A percentile compares a stretch with the other conserved stretches of the same genome.
These are phyloP conservation scores for Sporisorium reilianum DNA, from an alignment of 1,284 basidiomycete genomes.

Conservation along the genomic window DNA sequence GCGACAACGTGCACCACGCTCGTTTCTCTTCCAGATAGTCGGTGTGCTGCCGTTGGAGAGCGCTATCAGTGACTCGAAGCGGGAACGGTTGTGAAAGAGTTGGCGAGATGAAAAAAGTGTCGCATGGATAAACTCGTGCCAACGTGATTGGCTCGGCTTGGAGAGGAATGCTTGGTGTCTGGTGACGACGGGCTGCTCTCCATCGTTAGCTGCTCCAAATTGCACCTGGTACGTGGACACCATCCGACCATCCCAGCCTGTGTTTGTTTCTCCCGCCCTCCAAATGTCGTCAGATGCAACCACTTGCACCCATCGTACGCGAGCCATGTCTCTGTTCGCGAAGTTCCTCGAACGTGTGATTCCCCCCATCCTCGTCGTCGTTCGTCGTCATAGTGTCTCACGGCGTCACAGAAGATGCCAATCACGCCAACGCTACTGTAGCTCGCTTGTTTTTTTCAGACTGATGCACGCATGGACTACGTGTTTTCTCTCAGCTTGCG, in stretches of 20 bases:
- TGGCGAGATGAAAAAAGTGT: not conserved
- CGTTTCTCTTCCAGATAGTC: no score
- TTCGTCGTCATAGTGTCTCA: not conserved
- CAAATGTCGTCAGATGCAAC: not conserved
- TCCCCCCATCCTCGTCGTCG: not conserved
- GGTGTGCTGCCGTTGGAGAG: no score
- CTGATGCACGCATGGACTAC: no score
- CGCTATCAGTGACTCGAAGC: no score
- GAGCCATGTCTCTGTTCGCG: conserved; percentile 1
- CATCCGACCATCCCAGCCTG: not conserved
- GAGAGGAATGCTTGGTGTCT: conserved; percentile 7
- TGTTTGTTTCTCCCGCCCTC: no score
- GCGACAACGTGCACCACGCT: no score
- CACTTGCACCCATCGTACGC: not conserved
- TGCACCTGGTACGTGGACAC: not conserved
- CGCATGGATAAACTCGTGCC: not conserved
- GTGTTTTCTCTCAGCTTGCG: no score
- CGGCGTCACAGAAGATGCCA: no score
- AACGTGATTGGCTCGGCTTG: not conserved
- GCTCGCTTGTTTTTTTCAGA: no score
- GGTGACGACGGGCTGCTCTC: conserved; percentile 2
- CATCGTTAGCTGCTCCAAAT: no score
- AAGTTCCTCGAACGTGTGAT: not conserved
- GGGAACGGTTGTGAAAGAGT: no score
- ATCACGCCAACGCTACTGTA: no score